Evolutionary conservation across 257 asterid species (phyloP).

Genomic region (Solanum paucissectum): DNA sequence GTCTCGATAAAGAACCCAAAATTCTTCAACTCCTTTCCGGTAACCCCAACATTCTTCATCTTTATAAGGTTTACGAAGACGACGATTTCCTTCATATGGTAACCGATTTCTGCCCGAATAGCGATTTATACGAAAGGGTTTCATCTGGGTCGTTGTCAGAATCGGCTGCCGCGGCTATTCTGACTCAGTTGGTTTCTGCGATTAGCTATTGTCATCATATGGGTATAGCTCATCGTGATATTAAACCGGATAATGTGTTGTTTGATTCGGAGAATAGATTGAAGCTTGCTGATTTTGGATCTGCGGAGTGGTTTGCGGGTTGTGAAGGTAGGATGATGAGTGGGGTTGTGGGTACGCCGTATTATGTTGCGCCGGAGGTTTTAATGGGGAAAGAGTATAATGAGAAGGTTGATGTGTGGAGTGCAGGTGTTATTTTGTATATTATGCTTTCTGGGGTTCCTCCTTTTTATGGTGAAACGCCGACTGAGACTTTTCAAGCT

Average conservation of each 20-base stretch:
- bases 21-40: conserved; percentile 40
- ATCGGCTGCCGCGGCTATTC: conserved; percentile 27
- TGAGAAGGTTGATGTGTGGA: conserved; percentile 56
- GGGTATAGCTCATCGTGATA: conserved; percentile 49
- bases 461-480: conserved; percentile 20
- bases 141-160: conserved; percentile 36
- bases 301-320: conserved; percentile 38
- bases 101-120: conserved; percentile 52
- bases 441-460: conserved; percentile 44
- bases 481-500: conserved; percentile 19
- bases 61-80: conserved; percentile 41
- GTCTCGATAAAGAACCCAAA: conserved; percentile 46
- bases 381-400: conserved; percentile 30
- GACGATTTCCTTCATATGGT: conserved; percentile 48
- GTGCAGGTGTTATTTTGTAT: conserved; percentile 1
- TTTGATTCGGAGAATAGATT: conserved; percentile 36
- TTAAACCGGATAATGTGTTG: conserved; percentile 51
- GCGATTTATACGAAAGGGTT: conserved; percentile 42
- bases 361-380: conserved; percentile 55
- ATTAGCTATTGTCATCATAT: conserved; percentile 35
- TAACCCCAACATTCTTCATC: conserved; percentile 36
- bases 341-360: conserved; percentile 11
- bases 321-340: conserved; percentile 15
- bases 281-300: conserved; percentile 54
- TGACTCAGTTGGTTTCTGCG: conserved; percentile 30